Evolutionary conservation across 768 basidiomycete genomes (phyloP), one percentile per base, ranked within the genome.

Genomic region (Crassisporium funariophilum): DNA sequence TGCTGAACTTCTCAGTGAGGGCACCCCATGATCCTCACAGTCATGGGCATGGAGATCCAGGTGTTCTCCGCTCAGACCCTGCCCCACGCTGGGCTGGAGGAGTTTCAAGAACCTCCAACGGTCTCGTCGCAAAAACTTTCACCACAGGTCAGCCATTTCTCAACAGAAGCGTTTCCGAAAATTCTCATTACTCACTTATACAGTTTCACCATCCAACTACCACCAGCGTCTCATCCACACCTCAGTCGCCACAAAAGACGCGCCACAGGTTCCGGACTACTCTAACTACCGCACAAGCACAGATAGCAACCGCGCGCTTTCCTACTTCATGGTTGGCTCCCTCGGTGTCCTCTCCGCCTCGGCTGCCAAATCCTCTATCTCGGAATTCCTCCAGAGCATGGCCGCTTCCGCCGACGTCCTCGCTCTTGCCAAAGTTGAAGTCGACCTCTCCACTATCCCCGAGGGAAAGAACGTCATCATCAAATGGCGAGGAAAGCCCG

Each of bases 401-500:
- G 80, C 91, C 42, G 97, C 97, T 17, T 95, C 94, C 29, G 94
- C 95, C 25, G 97, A 99, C 64, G 95, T 99, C 43, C 84, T 98
- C 59, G 97, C 97, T 40, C 79, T 98, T 55, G 97, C 97, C 51
- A 98, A 98, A 76, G 91, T 98, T 52, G 97, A 99, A 72, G 84
- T 99, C 49, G 92, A 95, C 29, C 83, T 99, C 50, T 71, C 73
- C 44, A 75, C 71, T 50, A 98, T 99, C 62, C 97, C 97, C 27
- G 93, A 98, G 79, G 94, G 94, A 69, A 95, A 94, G 82, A 95
- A 95, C 65, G 89, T 88, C 57, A 84, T 95, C 70, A 90, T 95
- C 74, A 94, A 98, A 77, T 99, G 97, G 97, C 90, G 97, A 63
- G 97, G 97, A 68, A 99, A 99, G 79, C 97, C 97, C 55, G 97